Evolutionary conservation across 2,329 filamentous ascomycete species (phyloP).

Genomic region (Ophiostoma triangulosporum): DNA sequence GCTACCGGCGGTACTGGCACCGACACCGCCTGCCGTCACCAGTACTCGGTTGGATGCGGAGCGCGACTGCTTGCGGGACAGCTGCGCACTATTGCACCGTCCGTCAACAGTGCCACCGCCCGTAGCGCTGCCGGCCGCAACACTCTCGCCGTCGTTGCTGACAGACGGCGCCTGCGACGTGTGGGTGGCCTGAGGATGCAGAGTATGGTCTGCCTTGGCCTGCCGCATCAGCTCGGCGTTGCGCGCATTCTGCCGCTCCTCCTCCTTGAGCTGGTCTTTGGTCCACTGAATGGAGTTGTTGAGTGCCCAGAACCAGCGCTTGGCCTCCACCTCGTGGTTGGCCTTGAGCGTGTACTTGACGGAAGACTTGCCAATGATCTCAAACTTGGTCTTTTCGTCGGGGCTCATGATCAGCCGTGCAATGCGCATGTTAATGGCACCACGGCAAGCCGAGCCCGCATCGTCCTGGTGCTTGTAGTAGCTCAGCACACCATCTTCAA

Average conservation of each 20-base stretch:
- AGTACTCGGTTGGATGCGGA: slow-evolving; percentile 18
- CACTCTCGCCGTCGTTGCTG: slow-evolving; percentile 34
- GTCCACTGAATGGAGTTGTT: slow-evolving; percentile 99
- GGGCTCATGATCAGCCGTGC: slow-evolving; percentile 90
- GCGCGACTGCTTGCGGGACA: slow-evolving; percentile 28
- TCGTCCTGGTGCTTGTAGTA: slow-evolving; percentile 99
- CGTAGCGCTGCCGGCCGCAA: slow-evolving; percentile 32
- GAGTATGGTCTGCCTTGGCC: slow-evolving; percentile 44
- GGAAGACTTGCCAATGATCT: slow-evolving; percentile 94
- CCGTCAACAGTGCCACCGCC: slow-evolving; percentile 21
- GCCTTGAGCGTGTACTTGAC: slow-evolving; percentile 98
- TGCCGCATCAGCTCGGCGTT: slow-evolving; percentile 64
- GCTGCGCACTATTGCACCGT: slow-evolving; percentile 30
- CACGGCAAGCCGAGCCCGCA: slow-evolving; percentile 86
- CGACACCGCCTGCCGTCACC: slow-evolving; percentile 22
- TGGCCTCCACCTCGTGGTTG: slow-evolving; percentile 95
- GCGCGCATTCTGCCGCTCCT: slow-evolving; percentile 61
- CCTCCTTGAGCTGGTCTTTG: slow-evolving; percentile 91
- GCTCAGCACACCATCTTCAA: slow-evolving; percentile 92
- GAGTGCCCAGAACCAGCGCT: slow-evolving; percentile 96
- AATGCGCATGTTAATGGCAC: slow-evolving; percentile 98
- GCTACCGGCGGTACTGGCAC: slow-evolving; percentile 34
- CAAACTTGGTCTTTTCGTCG: slow-evolving; percentile 94
- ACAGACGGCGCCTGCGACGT: slow-evolving; percentile 33
- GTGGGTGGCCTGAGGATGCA: slow-evolving; percentile 2